These are phyloP conservation scores for Flueggea neowawraea DNA, from an alignment of 441 rosid genomes.

Conservation along the genomic window DNA sequence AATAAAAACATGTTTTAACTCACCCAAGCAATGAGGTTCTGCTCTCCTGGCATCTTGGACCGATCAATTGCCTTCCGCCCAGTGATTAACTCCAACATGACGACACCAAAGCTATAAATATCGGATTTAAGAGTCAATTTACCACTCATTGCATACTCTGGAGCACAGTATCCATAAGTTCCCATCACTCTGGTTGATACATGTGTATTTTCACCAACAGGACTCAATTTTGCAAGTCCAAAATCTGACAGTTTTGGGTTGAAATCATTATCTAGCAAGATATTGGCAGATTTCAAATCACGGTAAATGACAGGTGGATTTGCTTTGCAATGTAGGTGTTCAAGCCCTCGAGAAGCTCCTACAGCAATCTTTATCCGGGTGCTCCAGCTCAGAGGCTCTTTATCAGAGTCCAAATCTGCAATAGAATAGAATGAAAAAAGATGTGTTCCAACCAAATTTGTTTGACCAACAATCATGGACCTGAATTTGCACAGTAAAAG, in stretches of 20 bases:
- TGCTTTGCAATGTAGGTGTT: slow-evolving; percentile 87
- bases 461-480: neutral
- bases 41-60: slow-evolving; percentile 77
- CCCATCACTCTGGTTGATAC: slow-evolving; percentile 99
- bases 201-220: slow-evolving; percentile 89
- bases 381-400: slow-evolving; percentile 82
- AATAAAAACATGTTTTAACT: slow-evolving; percentile 21
- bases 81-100: slow-evolving; percentile 82
- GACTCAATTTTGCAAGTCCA: slow-evolving; percentile 96
- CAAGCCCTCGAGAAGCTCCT: slow-evolving; percentile 93
- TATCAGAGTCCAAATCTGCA: slow-evolving; percentile 61
- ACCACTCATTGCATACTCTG: slow-evolving; percentile 99
- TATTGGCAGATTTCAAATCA: slow-evolving; percentile 93
- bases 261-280: slow-evolving; percentile 83
- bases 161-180: slow-evolving; percentile 96
- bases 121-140: slow-evolving; percentile 94
- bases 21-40: slow-evolving; percentile 91
- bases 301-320: slow-evolving; percentile 96
- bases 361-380: slow-evolving; percentile 94
- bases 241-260: slow-evolving; percentile 92
- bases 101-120: slow-evolving; percentile 93
- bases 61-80: slow-evolving; percentile 90
- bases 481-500: too few relatives aligned
- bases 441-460: neutral
- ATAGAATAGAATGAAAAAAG: neutral